These are phyloP conservation scores for Malus hybrid DNA, from an alignment of 331 rosid species.

Conservation along the genomic window DNA sequence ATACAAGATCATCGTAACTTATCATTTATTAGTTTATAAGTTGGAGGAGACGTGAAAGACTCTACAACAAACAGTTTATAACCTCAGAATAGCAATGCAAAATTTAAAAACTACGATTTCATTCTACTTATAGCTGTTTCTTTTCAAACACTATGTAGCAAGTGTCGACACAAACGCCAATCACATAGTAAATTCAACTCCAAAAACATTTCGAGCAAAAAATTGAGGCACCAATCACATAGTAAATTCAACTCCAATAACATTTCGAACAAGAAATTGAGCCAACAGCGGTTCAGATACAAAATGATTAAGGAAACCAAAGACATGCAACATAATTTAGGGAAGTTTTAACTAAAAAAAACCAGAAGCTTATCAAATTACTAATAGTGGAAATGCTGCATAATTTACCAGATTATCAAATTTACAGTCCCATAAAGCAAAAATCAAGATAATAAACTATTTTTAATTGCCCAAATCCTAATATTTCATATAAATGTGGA, in stretches of 20 bases:
- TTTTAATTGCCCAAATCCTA: background rate
- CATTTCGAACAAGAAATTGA: background rate
- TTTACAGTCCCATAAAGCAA: too few relatives aligned
- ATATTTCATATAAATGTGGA: too few relatives aligned
- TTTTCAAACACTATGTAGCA: background rate
- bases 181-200: background rate
- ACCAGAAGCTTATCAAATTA: too few relatives aligned
- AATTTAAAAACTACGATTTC: background rate
- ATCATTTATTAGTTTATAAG: too few relatives aligned
- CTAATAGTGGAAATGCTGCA: too few relatives aligned
- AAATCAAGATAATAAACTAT: background rate
- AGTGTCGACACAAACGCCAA: background rate
- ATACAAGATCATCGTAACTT: too few relatives aligned
- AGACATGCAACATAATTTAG: background rate
- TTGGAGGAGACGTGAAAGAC: background rate
- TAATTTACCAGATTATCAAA: too few relatives aligned
- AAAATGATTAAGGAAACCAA: background rate
- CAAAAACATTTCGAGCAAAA: background rate
- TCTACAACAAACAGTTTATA: background rate
- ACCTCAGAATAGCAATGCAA: background rate
- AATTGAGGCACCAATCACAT: background rate
- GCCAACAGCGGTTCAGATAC: background rate
- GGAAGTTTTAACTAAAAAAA: too few relatives aligned
- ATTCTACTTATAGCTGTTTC: background rate
- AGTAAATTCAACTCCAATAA: background rate